Conservation (phyloP, 2,329 filamentous ascomycete species). For the Kalmusia sp. region DNA sequence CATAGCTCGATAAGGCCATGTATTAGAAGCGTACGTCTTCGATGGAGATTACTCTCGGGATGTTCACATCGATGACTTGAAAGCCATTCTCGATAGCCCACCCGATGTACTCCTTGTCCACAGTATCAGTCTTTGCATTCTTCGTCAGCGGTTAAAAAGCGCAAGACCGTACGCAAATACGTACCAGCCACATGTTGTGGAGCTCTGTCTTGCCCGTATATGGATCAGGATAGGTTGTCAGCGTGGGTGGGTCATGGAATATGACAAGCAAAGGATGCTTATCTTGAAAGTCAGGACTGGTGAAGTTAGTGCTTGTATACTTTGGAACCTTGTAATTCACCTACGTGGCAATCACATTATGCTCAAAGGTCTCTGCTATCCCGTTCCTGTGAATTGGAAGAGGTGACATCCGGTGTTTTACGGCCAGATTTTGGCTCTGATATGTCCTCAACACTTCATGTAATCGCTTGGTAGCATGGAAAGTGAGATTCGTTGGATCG, state of each 20-base stretch:
- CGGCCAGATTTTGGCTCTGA: slow-evolving; percentile 74
- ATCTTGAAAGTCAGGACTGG: slow-evolving; percentile 68
- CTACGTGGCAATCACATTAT: slow-evolving; percentile 83
- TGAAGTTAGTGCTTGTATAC: slow-evolving; percentile 12
- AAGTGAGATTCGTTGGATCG: slow-evolving; percentile 35
- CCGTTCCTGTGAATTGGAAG: slow-evolving; percentile 78
- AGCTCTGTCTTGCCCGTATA: slow-evolving; percentile 74
- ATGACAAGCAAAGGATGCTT: slow-evolving; percentile 78
- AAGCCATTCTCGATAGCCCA: slow-evolving; percentile 82
- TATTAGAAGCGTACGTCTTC: slow-evolving; percentile 59
- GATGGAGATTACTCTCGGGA: slow-evolving; percentile 77
- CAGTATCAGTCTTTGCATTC: slow-evolving; percentile 74
- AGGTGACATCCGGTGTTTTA: slow-evolving; percentile 78
- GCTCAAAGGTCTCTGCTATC: slow-evolving; percentile 79
- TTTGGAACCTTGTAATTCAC: too few species aligned
- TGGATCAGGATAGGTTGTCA: slow-evolving; percentile 52
- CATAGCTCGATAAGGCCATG: background rate
- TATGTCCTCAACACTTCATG: slow-evolving; percentile 82
- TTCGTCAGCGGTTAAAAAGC: slow-evolving; percentile 51
- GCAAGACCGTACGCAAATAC: slow-evolving; percentile 47
- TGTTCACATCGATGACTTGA: slow-evolving; percentile 88
- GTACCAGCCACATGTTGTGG: slow-evolving; percentile 88
- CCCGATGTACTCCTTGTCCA: slow-evolving; percentile 78
- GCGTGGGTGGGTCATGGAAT: slow-evolving; percentile 79
- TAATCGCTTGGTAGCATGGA: slow-evolving; percentile 60